Evolutionary conservation across 2,329 filamentous ascomycete genomes (phyloP).

Genomic region (Fusarium dlaminii): DNA sequence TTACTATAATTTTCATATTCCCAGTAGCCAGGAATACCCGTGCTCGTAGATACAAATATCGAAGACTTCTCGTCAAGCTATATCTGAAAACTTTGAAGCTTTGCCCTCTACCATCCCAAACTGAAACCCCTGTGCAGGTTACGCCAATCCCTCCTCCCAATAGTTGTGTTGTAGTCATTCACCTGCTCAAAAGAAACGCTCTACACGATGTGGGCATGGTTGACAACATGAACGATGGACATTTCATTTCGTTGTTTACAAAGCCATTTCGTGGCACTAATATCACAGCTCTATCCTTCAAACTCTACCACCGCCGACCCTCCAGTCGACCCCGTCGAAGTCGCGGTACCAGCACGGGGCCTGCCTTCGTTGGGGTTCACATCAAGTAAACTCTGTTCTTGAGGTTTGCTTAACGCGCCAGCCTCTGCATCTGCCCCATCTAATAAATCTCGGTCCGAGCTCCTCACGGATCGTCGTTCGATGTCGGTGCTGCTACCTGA

Average conservation of each 20-base stretch:
- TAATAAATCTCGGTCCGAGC: constrained; percentile 74
- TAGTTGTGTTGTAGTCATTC: constrained; percentile 11
- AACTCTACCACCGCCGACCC: constrained; percentile 55
- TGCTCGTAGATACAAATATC: not conserved
- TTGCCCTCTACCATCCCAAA: constrained; percentile 1
- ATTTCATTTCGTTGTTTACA: constrained; percentile 28
- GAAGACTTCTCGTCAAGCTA: constrained; percentile 4
- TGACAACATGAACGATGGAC: constrained; percentile 14
- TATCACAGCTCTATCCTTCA: constrained; percentile 45
- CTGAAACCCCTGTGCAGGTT: constrained; percentile 2
- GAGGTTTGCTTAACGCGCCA: constrained; percentile 53
- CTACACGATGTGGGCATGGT: constrained; percentile 17
- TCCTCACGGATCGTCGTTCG: constrained; percentile 71
- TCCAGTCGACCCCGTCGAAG: constrained; percentile 44
- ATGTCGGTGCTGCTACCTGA: constrained; percentile 59
- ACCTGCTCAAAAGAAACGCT: not conserved
- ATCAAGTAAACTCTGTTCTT: constrained; percentile 49
- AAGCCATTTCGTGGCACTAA: not conserved
- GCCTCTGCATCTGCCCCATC: constrained; percentile 79
- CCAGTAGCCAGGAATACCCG: not conserved
- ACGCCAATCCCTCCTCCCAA: constrained; percentile 17
- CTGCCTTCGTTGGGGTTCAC: constrained; percentile 42
- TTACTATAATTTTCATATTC: not conserved
- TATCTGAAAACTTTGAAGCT: not conserved
- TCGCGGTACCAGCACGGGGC: constrained; percentile 40